These are phyloP conservation scores for Sarocladium kiliense DNA, from an alignment of 2,329 filamentous ascomycete genomes.

Conservation along the genomic window DNA sequence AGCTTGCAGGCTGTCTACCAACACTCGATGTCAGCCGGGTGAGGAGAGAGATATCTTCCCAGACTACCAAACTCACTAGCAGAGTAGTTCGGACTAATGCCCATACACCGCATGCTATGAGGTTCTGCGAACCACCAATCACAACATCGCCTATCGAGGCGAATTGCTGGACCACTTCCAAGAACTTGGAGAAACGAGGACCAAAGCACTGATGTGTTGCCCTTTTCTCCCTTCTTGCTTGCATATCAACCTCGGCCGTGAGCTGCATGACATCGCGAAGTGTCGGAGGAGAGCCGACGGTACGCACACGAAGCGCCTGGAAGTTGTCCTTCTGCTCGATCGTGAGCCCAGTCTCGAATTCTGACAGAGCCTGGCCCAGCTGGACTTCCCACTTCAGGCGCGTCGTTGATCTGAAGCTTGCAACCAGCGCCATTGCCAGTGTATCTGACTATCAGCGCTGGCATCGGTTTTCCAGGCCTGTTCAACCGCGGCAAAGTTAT, in stretches of 20 bases:
- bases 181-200: slow-evolving; percentile 33
- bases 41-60: not conserved
- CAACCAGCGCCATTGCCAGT: too few species aligned
- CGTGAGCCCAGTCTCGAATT: slow-evolving; percentile 32
- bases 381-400: not conserved
- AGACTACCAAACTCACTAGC: slow-evolving; percentile 25
- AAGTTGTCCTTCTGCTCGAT: slow-evolving; percentile 28
- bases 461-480: too few species aligned
- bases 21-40: too few species aligned
- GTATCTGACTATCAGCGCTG: too few species aligned
- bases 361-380: slow-evolving; percentile 32
- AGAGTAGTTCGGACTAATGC: slow-evolving; percentile 35
- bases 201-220: slow-evolving; percentile 28
- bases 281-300: slow-evolving; percentile 19
- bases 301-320: slow-evolving; percentile 14
- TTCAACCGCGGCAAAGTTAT: too few species aligned
- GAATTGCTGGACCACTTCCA: slow-evolving; percentile 36
- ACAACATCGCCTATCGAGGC: slow-evolving; percentile 31
- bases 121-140: slow-evolving; percentile 37
- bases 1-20: slow-evolving; percentile 22
- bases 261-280: slow-evolving; percentile 32
- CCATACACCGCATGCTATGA: slow-evolving; percentile 40
- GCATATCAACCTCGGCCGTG: slow-evolving; percentile 30
- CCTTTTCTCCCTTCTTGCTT: slow-evolving; percentile 13
- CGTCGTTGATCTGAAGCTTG: too few species aligned